Conservation (phyloP, 2,329 filamentous ascomycete genomes). For the Trichoderma simmonsii region DNA sequence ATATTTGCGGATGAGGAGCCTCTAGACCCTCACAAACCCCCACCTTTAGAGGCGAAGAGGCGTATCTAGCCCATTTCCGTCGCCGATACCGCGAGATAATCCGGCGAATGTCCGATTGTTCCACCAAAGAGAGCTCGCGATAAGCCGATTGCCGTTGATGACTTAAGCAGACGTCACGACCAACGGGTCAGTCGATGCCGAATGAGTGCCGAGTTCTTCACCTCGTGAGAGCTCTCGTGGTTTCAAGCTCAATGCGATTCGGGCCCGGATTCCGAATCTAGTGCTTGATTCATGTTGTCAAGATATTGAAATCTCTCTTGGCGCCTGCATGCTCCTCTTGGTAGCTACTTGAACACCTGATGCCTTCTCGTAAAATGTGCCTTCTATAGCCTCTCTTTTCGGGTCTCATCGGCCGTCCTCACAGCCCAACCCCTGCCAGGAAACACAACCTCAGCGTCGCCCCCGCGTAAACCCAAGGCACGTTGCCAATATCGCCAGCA, state of each 20-base stretch:
- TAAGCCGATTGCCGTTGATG: not conserved
- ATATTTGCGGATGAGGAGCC: not conserved
- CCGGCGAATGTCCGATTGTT: slow-evolving; percentile 11
- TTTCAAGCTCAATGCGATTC: not conserved
- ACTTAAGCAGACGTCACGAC: not conserved
- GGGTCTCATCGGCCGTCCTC: slow-evolving; percentile 26
- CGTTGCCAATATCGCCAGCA: slow-evolving; percentile 64
- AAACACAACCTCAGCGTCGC: slow-evolving; percentile 59
- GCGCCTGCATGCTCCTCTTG: not conserved
- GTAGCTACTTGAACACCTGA: not conserved
- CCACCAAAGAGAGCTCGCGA: slow-evolving; percentile 18
- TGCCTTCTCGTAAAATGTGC: not conserved
- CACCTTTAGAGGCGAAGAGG: not conserved
- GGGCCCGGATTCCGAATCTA: not conserved
- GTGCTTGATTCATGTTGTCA: not conserved
- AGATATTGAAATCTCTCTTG: not conserved
- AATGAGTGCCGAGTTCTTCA: slow-evolving; percentile 1
- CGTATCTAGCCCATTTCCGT: not conserved
- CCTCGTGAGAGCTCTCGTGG: not conserved
- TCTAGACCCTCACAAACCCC: slow-evolving; percentile 3
- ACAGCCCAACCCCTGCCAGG: slow-evolving; percentile 53
- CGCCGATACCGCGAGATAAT: not conserved
- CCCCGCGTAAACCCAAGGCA: slow-evolving; percentile 67
- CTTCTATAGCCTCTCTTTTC: not conserved
- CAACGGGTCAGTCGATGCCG: not conserved